Evolutionary conservation across 306 rosid genomes (phyloP).

Genomic region (Gynostemma pentaphyllum): DNA sequence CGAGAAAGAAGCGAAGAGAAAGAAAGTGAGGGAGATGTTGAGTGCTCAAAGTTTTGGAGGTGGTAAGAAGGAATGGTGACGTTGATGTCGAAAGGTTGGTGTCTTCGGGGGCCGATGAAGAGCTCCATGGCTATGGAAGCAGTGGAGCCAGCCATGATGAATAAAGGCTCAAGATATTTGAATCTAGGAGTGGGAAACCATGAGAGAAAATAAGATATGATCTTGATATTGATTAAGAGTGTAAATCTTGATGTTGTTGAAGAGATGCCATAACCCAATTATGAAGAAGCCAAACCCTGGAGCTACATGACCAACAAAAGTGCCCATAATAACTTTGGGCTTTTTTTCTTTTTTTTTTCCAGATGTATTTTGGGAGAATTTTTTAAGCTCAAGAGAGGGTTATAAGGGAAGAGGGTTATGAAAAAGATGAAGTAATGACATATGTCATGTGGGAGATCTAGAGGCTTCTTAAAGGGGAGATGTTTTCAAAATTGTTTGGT

Average conservation of each 20-base stretch:
- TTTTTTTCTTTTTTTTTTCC: no score
- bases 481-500: no score
- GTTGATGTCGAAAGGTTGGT: constrained; percentile 60
- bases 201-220: constrained; percentile 26
- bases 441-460: neutral
- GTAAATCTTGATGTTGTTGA: constrained; percentile 63
- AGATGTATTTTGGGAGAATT: neutral
- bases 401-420: no score
- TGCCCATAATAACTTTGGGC: constrained; percentile 45
- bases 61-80: constrained; percentile 75
- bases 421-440: no score
- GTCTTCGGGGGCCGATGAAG: constrained; percentile 48
- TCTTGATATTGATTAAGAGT: constrained; percentile 14
- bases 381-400: no score
- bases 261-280: constrained; percentile 79
- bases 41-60: constrained; percentile 79
- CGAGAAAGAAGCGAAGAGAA: constrained; percentile 38
- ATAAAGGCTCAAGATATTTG: constrained; percentile 44
- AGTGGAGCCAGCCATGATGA: constrained; percentile 32
- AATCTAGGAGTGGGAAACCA: constrained; percentile 58
- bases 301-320: constrained; percentile 61
- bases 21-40: constrained; percentile 46
- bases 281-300: constrained; percentile 73
- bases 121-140: constrained; percentile 74
- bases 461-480: neutral